Evolutionary conservation across 305 asterid genomes (phyloP), one percentile per base, ranked within the genome.

Genomic region (Caryopteris hybrid): DNA sequence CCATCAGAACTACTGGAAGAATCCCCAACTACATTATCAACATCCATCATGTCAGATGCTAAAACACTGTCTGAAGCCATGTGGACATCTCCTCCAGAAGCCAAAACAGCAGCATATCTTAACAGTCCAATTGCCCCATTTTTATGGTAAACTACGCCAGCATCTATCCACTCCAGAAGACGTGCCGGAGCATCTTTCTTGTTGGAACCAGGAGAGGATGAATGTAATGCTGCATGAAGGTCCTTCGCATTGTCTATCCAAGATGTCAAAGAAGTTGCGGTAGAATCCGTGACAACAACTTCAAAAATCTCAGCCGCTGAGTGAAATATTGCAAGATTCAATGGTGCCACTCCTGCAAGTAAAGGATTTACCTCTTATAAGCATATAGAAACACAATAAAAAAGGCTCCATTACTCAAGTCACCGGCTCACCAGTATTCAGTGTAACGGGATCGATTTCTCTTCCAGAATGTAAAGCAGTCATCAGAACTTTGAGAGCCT

Each of bases 121-220:
- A 75, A 48, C 66, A 69, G 72, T 39, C 79, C 79, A 75, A 75
- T 50, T 50, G 79, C 75, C 21, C 97, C 99, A 75, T 88, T 91
- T 70, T 83, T 91, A 65, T 94, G 96, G 88, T 91, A 94, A 77
- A 94, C 96, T 57, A 89, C 96, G 61, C 97, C 83, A 64, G 96
- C 96, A 85, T 94, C 99, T 64, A 94, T 91, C 99, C 97, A 91
- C 63, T 94, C 97, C 81, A 94, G 71, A 48, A 94, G 95, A 77
- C 99, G 79, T 22, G 93, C 91, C 71, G 99, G 97, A 62, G 97
- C 91, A 77, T 94, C 99, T 77, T 91, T 94, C 83, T 80, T 75
- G 69, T 75, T 75, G 47, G 79, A 75, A 75, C 79, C 96, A 68
- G 91, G 91, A 39, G 96, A 89, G 61, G 96, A 85, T 67, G 94